A percentile compares a stretch with the other conserved stretches of the same genome.
These are phyloP conservation scores for Fusarium siculi DNA, from an alignment of 2,329 filamentous ascomycete genomes.

Conservation along the genomic window DNA sequence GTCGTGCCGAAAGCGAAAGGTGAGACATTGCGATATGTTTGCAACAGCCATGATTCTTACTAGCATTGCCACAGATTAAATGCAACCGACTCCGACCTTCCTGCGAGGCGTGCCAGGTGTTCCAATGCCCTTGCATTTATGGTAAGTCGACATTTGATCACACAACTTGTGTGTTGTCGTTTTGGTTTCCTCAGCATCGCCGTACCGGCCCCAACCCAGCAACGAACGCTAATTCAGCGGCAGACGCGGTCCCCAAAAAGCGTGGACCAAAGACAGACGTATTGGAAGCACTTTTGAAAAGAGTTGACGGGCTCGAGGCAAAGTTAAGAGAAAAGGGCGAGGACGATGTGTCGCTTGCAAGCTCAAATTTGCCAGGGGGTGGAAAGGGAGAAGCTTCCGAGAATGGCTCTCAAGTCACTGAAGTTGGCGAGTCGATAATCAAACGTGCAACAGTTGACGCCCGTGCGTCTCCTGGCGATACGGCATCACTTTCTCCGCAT, in stretches of 20 bases:
- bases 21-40: constrained; percentile 50
- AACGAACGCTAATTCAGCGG: constrained; percentile 2
- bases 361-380: constrained; percentile 23
- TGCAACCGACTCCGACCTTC: constrained; percentile 86
- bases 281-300: constrained; percentile 82
- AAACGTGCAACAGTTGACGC: constrained; percentile 55
- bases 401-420: constrained; percentile 33
- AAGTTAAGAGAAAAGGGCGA: constrained; percentile 76
- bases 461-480: constrained; percentile 44
- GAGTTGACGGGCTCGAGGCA: constrained; percentile 86
- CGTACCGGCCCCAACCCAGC: not conserved
- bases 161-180: not conserved
- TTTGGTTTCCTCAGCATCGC: not conserved
- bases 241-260: constrained; percentile 90
- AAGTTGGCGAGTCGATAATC: constrained; percentile 50
- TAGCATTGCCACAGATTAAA: constrained; percentile 74
- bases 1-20: constrained; percentile 92
- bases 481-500: constrained; percentile 38
- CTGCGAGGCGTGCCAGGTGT: constrained; percentile 89
- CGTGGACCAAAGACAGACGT: constrained; percentile 91
- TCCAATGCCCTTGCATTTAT: constrained; percentile 88
- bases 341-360: constrained; percentile 44
- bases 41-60: constrained; percentile 12
- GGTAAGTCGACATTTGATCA: constrained; percentile 63
- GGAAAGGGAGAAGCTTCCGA: constrained; percentile 42